Evolutionary conservation across 2,329 filamentous ascomycete genomes (phyloP).

Genomic region (Penicillium vulpinum): DNA sequence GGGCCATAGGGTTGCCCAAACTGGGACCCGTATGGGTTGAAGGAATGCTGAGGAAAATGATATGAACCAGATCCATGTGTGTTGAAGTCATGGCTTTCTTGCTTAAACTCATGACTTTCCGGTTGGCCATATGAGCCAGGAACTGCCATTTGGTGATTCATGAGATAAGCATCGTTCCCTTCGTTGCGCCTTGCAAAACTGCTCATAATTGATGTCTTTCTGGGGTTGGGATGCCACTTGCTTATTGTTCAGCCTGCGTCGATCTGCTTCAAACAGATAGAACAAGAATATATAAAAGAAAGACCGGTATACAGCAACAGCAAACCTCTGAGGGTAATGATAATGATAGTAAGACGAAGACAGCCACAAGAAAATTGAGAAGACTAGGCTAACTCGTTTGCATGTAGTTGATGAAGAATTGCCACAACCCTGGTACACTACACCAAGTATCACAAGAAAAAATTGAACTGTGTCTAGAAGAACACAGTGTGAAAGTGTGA

Average conservation of each 20-base stretch:
- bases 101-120: constrained; percentile 34
- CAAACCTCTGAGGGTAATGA: background rate
- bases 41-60: constrained; percentile 36
- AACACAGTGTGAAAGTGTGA: background rate
- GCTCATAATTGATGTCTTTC: constrained; percentile 35
- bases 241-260: background rate
- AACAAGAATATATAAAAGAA: background rate
- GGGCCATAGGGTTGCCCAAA: constrained; percentile 40
- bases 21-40: constrained; percentile 40
- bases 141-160: constrained; percentile 36
- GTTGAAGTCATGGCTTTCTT: constrained; percentile 33
- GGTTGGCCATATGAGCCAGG: constrained; percentile 34
- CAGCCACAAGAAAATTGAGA: background rate
- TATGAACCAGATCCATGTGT: constrained; percentile 33
- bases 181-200: constrained; percentile 43
- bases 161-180: constrained; percentile 36
- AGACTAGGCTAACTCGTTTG: background rate
- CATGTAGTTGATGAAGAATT: background rate
- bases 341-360: background rate
- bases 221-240: background rate
- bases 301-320: background rate
- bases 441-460: background rate
- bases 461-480: background rate
- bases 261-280: background rate
- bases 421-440: background rate